These are phyloP conservation scores for Penicillium cinerascens DNA, from an alignment of 495 filamentous ascomycete genomes.

Conservation along the genomic window DNA sequence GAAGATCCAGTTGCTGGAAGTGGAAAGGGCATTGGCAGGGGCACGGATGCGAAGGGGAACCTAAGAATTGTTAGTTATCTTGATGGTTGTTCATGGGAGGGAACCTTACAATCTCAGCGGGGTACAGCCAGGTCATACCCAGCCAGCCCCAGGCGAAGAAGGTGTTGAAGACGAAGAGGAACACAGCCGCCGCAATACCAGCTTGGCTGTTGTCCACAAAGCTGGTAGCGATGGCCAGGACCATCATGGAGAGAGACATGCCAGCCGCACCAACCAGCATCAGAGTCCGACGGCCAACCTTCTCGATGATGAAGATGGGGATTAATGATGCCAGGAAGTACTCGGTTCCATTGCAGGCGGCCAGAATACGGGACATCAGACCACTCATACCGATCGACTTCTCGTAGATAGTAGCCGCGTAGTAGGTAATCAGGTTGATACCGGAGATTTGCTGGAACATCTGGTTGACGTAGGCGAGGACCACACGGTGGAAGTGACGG, in stretches of 20 bases:
- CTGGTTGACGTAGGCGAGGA: slow-evolving; percentile 71
- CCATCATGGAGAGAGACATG: slow-evolving; percentile 65
- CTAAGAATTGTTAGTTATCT: slow-evolving; percentile 4
- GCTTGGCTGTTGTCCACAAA: slow-evolving; percentile 30
- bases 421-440: slow-evolving; percentile 74
- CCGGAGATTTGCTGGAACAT: slow-evolving; percentile 75
- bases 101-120: slow-evolving; percentile 59
- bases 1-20: slow-evolving; percentile 49
- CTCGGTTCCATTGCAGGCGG: slow-evolving; percentile 68
- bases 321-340: slow-evolving; percentile 72
- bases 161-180: slow-evolving; percentile 71
- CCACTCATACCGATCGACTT: slow-evolving; percentile 54
- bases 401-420: slow-evolving; percentile 63
- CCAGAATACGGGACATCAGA: slow-evolving; percentile 61
- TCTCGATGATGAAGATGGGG: slow-evolving; percentile 67
- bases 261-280: slow-evolving; percentile 70
- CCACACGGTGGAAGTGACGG: slow-evolving; percentile 68
- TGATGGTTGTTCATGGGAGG: not conserved
- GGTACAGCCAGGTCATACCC: slow-evolving; percentile 74
- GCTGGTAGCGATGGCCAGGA: slow-evolving; percentile 53
- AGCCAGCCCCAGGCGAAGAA: slow-evolving; percentile 77
- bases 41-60: slow-evolving; percentile 68
- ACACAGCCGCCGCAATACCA: slow-evolving; percentile 53
- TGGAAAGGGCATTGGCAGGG: slow-evolving; percentile 68
- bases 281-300: slow-evolving; percentile 62